Evolutionary conservation across 2,329 filamentous ascomycete genomes (phyloP).

Genomic region (Orbilia quercus): DNA sequence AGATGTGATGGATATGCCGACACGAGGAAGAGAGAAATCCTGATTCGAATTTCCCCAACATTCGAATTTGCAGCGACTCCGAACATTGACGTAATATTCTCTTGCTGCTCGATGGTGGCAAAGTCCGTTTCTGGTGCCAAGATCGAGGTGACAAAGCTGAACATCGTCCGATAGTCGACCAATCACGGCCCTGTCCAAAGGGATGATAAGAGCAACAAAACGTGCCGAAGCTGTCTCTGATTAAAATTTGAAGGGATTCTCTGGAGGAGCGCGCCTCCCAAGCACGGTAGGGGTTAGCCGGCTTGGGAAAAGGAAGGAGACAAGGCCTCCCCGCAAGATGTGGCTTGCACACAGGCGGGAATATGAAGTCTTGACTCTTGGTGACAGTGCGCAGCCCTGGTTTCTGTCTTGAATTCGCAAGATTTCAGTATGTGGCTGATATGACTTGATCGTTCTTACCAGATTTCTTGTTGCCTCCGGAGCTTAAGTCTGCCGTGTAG

Average conservation of each 20-base stretch:
- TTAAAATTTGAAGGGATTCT: conserved; percentile 57
- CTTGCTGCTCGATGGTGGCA: conserved; percentile 31
- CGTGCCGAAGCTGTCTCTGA: conserved; percentile 53
- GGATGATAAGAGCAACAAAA: conserved; percentile 41
- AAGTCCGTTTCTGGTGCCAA: conserved; percentile 25
- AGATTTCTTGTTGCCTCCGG: conserved; percentile 47
- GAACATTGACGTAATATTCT: conserved; percentile 49
- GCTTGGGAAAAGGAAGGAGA: conserved; percentile 35
- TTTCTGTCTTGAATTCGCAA: conserved; percentile 56
- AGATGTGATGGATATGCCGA: conserved; percentile 35
- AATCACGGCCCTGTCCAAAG: conserved; percentile 36
- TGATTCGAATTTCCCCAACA: conserved; percentile 55
- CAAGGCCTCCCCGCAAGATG: conserved; percentile 53
- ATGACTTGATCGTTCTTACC: conserved; percentile 29
- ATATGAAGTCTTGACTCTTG: conserved; percentile 24
- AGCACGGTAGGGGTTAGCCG: conserved; percentile 25
- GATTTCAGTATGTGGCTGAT: conserved; percentile 55
- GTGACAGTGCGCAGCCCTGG: conserved; percentile 44
- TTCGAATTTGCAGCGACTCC: conserved; percentile 22
- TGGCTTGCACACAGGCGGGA: conserved; percentile 55
- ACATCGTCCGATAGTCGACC: conserved; percentile 52
- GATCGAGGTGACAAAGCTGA: conserved; percentile 49
- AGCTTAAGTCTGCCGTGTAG: conserved; percentile 9
- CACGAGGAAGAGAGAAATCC: conserved; percentile 29
- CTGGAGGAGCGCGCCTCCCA: conserved; percentile 56